Conservation (phyloP, 2,329 filamentous ascomycete species). For the Talaromyces sp. region DNA sequence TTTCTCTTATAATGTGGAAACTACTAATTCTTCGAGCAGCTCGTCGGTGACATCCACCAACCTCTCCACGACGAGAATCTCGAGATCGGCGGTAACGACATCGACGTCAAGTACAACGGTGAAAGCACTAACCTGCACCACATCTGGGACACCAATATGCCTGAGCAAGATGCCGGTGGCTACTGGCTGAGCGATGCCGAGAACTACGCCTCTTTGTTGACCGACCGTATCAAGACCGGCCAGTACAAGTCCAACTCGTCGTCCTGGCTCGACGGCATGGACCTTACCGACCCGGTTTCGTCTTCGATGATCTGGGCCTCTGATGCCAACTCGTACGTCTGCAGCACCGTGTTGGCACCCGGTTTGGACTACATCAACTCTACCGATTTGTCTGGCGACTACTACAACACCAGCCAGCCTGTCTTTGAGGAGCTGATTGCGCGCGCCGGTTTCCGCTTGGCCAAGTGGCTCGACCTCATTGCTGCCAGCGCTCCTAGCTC, state of each 20-base stretch:
- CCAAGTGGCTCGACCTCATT: slow-evolving; percentile 19
- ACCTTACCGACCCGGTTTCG: slow-evolving; percentile 9
- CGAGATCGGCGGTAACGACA: slow-evolving; percentile 62
- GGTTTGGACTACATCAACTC: slow-evolving; percentile 55
- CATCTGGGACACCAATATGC: slow-evolving; percentile 69
- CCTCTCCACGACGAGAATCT: slow-evolving; percentile 62
- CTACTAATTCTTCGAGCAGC: slow-evolving; percentile 20
- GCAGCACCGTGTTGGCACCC: slow-evolving; percentile 60
- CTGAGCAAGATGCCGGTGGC: slow-evolving; percentile 59
- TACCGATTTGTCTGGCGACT: slow-evolving; percentile 59
- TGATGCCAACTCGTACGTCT: slow-evolving; percentile 63
- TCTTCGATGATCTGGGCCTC: slow-evolving; percentile 51
- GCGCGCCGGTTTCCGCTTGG: slow-evolving; percentile 64
- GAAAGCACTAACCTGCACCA: slow-evolving; percentile 62
- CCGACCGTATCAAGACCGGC: slow-evolving; percentile 19
- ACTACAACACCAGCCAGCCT: slow-evolving; percentile 60
- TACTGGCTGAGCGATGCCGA: slow-evolving; percentile 15
- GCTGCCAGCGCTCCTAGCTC: not conserved
- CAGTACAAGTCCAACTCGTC: slow-evolving; percentile 48
- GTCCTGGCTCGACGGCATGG: slow-evolving; percentile 46
- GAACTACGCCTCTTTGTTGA: slow-evolving; percentile 19
- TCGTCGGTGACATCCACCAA: slow-evolving; percentile 70
- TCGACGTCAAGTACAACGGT: slow-evolving; percentile 59
- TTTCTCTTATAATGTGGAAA: not conserved
- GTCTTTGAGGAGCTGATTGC: slow-evolving; percentile 64